phyloP scores from a whole-genome alignment of 2,329 filamentous ascomycete genomes.

The Malbranchea zuffiana region DNA sequence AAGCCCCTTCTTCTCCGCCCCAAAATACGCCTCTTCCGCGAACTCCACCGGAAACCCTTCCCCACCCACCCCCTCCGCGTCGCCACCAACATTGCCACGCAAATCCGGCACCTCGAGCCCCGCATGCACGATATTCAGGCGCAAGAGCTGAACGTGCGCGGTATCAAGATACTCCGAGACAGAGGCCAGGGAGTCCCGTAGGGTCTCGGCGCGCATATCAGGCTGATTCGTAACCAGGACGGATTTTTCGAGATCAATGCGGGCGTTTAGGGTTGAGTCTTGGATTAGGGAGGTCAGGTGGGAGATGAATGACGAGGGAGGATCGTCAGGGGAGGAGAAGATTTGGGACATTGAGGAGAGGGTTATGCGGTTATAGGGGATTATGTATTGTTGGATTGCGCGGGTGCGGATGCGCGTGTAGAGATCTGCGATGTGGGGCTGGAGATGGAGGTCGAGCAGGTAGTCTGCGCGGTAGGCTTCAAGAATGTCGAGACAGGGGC shows the following conservation, averaged over 20 bases:
- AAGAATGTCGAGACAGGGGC: slow-evolving; percentile 69
- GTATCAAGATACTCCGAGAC: slow-evolving; percentile 63
- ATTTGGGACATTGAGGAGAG: slow-evolving; percentile 65
- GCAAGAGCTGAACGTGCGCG: slow-evolving; percentile 63
- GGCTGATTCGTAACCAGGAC: slow-evolving; percentile 62
- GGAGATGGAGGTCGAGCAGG: slow-evolving; percentile 77
- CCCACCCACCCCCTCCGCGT: not conserved
- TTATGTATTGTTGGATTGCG: slow-evolving; percentile 85
- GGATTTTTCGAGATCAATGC: slow-evolving; percentile 73
- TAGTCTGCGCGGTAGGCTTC: slow-evolving; percentile 76
- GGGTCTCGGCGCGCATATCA: slow-evolving; percentile 58
- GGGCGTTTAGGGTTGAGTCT: slow-evolving; percentile 57
- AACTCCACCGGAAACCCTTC: not conserved
- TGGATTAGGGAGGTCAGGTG: slow-evolving; percentile 75
- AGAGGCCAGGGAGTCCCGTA: slow-evolving; percentile 56
- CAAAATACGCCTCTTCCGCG: not conserved
- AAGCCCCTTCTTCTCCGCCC: too few relatives aligned
- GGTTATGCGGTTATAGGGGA: slow-evolving; percentile 80
- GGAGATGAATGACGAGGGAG: slow-evolving; percentile 29
- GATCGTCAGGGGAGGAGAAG: slow-evolving; percentile 51
- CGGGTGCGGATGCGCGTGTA: slow-evolving; percentile 72
- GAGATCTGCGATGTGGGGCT: slow-evolving; percentile 58
- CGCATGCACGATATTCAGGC: slow-evolving; percentile 63
- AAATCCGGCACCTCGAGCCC: slow-evolving; percentile 56
- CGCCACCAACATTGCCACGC: not conserved